Evolutionary conservation across 1,139 yeast species (phyloP).

Genomic region (Yamadazyma atmosphaerica): DNA sequence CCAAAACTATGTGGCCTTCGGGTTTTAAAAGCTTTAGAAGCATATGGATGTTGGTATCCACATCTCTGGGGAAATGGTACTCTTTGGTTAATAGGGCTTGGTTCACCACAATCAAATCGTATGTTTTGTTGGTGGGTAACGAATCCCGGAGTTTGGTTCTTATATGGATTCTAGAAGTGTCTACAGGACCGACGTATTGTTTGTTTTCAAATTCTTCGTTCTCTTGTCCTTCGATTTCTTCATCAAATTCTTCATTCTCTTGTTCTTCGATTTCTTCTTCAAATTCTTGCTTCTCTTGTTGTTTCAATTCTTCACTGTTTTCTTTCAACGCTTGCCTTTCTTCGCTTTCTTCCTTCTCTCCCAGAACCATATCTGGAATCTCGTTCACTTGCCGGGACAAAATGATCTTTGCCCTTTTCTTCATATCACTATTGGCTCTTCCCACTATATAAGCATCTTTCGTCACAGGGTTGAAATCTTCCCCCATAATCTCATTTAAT

Average conservation of each 20-base stretch:
- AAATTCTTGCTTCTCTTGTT: constrained; percentile 17
- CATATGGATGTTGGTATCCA: constrained; percentile 67
- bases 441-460: constrained; percentile 80
- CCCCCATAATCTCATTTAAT: constrained; percentile 76
- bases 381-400: constrained; percentile 61
- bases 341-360: constrained; percentile 18
- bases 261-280: constrained; percentile 16
- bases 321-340: too few relatives aligned
- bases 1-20: constrained; percentile 71
- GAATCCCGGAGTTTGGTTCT: constrained; percentile 54
- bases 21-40: constrained; percentile 66
- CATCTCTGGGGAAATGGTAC: constrained; percentile 65
- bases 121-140: constrained; percentile 49
- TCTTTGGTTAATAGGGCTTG: constrained; percentile 71
- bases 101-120: constrained; percentile 83
- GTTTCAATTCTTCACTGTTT: too few relatives aligned
- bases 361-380: constrained; percentile 13
- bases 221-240: constrained; percentile 13
- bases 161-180: constrained; percentile 53
- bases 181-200: constrained; percentile 55
- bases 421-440: constrained; percentile 62
- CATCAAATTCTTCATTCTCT: constrained; percentile 9
- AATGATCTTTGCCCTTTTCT: constrained; percentile 72
- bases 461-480: constrained; percentile 54
- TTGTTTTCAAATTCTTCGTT: constrained; percentile 11